Base-by-base conservation (phyloP, 495 filamentous ascomycete genomes). In the Elasticomyces elasticus region DNA sequence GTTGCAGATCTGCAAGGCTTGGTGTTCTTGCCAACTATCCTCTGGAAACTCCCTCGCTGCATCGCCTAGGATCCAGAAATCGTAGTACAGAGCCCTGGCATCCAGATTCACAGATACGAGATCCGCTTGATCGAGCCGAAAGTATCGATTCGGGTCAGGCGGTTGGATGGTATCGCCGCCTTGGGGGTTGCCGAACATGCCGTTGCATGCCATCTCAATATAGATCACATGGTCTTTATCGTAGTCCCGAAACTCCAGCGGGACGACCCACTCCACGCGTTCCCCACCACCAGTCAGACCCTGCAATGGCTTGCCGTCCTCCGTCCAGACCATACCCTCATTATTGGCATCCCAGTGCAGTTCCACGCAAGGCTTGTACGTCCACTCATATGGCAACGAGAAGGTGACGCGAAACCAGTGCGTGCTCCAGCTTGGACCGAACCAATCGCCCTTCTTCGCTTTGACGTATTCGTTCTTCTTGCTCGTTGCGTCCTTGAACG, bases 161-260 rank as follows among this genome's bases (percentile, higher is more conserved):
- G 92, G 90, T 64, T 95, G 88, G 52, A 95, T 96, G 5, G 73
- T 79, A 65, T 95, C 90, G 12, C 87, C 89, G 20, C 83, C 85
- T 1, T 82, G 74, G 0, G 87, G 84, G 69, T 95, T 96, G 48
- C 92, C 92, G 70, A 97, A 96, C 91, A 98, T 98, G 61, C 82
- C 81, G 69, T 98, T 98, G 69, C 92, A 97, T 13, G 92, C 92
- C 86, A 98, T 94, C 71, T 98, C 92, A 56, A 98, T 81, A 67
- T 95, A 98, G 56, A 97, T 85, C 9, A 73, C 78, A 65, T 98
- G 92, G 57, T 85, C 78, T 66, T 90, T 81, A 7, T 89, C 91
- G 17, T 12, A 26, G 63, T 97, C 87, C 46, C 81, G 77, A 69
- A 74, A 95, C 26, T 74, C 75, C 19, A 86, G 72, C 1, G 91